A percentile compares a stretch with the other conserved stretches of the same genome.
Conservation (phyloP, 768 basidiomycete genomes). For the Boletus reticulatus region DNA sequence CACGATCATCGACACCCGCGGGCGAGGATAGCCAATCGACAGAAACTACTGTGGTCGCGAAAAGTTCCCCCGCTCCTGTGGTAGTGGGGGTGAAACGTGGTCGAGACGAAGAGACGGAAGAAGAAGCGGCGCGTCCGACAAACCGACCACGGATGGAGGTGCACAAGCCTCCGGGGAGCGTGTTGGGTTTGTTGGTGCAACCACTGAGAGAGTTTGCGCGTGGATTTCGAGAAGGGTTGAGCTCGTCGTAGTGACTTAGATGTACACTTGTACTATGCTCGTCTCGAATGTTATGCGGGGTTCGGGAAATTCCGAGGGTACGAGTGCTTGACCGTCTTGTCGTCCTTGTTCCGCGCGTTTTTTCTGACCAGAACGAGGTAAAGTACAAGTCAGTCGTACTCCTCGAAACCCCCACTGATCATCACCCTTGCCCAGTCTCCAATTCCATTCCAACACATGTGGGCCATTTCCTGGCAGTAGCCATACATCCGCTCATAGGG, state of each 20-base stretch:
- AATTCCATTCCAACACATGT: conserved; percentile 15
- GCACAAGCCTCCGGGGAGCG: conserved; percentile 41
- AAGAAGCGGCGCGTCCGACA: conserved; percentile 41
- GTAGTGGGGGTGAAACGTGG: conserved; percentile 44
- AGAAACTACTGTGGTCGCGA: conserved; percentile 39
- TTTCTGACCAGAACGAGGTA: conserved; percentile 21
- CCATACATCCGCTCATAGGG: conserved; percentile 18
- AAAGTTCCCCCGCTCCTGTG: conserved; percentile 12
- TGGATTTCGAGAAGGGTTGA: conserved; percentile 64
- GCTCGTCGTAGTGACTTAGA: conserved; percentile 5
- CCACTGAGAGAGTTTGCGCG: conserved; percentile 64
- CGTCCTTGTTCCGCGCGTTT: conserved; percentile 18
- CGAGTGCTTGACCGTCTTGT: conserved; percentile 5
- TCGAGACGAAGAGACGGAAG: conserved; percentile 45
- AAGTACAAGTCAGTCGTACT: background rate
- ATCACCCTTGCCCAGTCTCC: background rate
- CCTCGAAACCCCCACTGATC: background rate
- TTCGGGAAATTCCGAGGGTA: conserved; percentile 30
- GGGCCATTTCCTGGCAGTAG: conserved; percentile 14
- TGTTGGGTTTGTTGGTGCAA: conserved; percentile 58
- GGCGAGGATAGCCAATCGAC: conserved; percentile 25
- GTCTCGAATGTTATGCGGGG: conserved; percentile 5
- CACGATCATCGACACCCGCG: conserved; percentile 13
- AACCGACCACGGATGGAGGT: conserved; percentile 53
- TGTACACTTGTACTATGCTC: conserved; percentile 3